phyloP scores from a whole-genome alignment of 352 stramenopile species.

The Phytophthora europaea region DNA sequence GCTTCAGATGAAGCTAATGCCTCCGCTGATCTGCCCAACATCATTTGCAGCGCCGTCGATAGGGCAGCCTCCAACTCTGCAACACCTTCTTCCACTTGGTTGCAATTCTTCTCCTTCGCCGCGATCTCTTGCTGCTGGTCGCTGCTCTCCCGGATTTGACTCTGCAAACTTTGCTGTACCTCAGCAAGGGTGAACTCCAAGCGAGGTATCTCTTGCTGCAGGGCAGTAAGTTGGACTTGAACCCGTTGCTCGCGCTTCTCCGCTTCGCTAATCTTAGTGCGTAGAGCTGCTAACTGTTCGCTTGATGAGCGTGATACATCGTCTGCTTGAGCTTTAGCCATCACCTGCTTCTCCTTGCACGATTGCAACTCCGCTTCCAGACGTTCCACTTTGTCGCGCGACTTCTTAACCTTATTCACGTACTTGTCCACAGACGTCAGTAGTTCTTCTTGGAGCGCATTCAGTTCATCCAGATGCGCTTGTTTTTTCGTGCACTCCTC shows the following conservation, averaged over 20 bases:
- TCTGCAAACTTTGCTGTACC: constrained; percentile 27
- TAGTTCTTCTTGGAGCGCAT: constrained; percentile 75
- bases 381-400: constrained; percentile 33
- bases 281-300: constrained; percentile 12
- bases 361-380: constrained; percentile 39
- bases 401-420: constrained; percentile 39
- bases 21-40: constrained; percentile 5
- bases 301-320: constrained; percentile 25
- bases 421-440: constrained; percentile 68
- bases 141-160: constrained; percentile 24
- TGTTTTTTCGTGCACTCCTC: constrained; percentile 35
- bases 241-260: constrained; percentile 14
- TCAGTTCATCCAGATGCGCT: constrained; percentile 66
- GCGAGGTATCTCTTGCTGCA: constrained; percentile 20
- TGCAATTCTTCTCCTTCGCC: constrained; percentile 28
- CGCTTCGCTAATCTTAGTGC: constrained; percentile 12
- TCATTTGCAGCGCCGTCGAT: constrained; percentile 16
- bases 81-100: constrained; percentile 37
- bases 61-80: constrained; percentile 53
- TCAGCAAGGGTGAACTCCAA: constrained; percentile 37
- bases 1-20: not conserved
- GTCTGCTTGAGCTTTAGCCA: constrained; percentile 13
- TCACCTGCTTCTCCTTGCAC: constrained; percentile 11
- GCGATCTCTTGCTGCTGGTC: constrained; percentile 19
- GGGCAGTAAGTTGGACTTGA: constrained; percentile 15